Evolutionary conservation across 805 yeast species (phyloP), one percentile per base, ranked within the genome.

Genomic region (Grigorovia humatica): DNA sequence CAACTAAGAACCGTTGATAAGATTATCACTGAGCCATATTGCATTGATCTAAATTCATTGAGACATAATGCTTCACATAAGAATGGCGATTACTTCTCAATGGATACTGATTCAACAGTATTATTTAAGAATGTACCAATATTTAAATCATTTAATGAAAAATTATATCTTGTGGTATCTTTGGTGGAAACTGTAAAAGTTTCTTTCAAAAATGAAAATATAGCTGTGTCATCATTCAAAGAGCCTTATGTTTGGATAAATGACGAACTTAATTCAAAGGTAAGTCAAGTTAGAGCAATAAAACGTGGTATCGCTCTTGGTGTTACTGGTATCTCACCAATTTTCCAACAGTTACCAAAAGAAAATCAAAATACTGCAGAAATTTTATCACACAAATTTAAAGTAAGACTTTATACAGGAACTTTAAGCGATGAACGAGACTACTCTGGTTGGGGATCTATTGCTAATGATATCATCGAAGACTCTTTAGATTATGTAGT

Each of bases 281-380:
- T 57, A 17, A 54, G 49, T 7, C 52, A 54, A 40, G 48, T 55
- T 6, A 45, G 49, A 11, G 40, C 51, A 13, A 76, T 84, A 47
- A 81, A 86, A 61, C 82, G 83, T 61, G 96, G 96, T 52, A 79
- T 88, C 15, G 93, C 91, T 42, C 90, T 89, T 3, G 96, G 96
- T 65, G 93, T 85, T 15, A 78, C 88, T 42, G 95, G 88, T 68
- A 82, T 88, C 48, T 80, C 93, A 5, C 77, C 95, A 57, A 78
- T 87, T 23, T 85, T 88, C 61, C 78, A 88, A 8, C 74, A 78
- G 53, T 78, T 78, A 56, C 78, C 78, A 51, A 88, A 85, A 38
- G 74, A 82, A 32, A 69, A 80, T 56, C 77, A 78, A 51, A 88
- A 85, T 35, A 74, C 82, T 32, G 69, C 80, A 49, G 71, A 76